Conservation (phyloP, 2,329 filamentous ascomycete species). For the Cytospora paraplurivora region DNA sequence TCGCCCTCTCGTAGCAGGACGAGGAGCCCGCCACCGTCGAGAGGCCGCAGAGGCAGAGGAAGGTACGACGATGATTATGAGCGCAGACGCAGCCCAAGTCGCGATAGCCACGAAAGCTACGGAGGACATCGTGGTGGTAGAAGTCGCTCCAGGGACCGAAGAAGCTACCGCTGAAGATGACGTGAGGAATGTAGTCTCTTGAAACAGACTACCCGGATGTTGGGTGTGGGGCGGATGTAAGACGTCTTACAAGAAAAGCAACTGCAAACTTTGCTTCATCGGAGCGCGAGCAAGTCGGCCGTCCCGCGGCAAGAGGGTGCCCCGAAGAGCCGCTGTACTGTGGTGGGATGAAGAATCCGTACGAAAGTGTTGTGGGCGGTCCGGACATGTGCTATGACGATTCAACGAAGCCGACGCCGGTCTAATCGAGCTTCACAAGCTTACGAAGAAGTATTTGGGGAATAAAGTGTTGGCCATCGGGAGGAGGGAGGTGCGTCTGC, state of each 20-base stretch:
- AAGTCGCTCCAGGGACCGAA: slow-evolving; percentile 44
- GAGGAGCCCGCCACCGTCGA: slow-evolving; percentile 38
- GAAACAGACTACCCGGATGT: neutral
- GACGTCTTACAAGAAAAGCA: slow-evolving; percentile 4
- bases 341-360: neutral
- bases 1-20: slow-evolving; percentile 36
- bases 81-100: slow-evolving; percentile 50
- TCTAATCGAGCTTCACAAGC: neutral
- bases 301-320: neutral
- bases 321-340: neutral
- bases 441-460: neutral
- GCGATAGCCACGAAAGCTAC: slow-evolving; percentile 49
- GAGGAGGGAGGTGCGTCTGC: slow-evolving; percentile 19
- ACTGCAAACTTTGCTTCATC: neutral
- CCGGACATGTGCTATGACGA: neutral
- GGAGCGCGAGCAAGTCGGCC: neutral
- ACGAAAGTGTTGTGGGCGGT: neutral
- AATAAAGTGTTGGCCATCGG: neutral
- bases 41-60: slow-evolving; percentile 38
- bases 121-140: slow-evolving; percentile 40
- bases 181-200: neutral
- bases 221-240: slow-evolving; percentile 8
- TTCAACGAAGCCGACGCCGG: neutral
- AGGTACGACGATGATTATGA: slow-evolving; percentile 39
- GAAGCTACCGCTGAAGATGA: slow-evolving; percentile 37